phyloP scores from a whole-genome alignment of 2,329 filamentous ascomycete genomes.

The Penicillium hesseltinei region DNA sequence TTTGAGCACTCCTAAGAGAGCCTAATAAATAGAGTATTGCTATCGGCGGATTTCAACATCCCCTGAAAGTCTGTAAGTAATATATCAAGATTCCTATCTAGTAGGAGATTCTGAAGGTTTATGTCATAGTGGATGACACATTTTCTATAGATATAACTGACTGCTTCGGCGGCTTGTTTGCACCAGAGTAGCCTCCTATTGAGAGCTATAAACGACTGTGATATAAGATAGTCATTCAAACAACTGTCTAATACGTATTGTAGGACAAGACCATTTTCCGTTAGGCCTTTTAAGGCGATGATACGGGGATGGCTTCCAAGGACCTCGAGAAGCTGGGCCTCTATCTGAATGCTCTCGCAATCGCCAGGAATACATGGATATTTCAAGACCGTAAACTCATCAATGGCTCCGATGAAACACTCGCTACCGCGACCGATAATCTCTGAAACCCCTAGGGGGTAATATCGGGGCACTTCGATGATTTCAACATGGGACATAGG shows the following conservation, averaged over 20 bases:
- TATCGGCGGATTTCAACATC: slow-evolving; percentile 14
- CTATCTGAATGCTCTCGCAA: slow-evolving; percentile 7
- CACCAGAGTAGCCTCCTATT: slow-evolving; percentile 15
- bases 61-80: slow-evolving; percentile 16
- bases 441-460: slow-evolving; percentile 11
- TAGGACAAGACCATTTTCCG: slow-evolving; percentile 13
- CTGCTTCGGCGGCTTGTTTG: slow-evolving; percentile 21
- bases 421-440: slow-evolving; percentile 16
- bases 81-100: slow-evolving; percentile 11
- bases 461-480: slow-evolving; percentile 6
- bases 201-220: background rate
- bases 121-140: background rate
- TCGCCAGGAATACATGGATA: slow-evolving; percentile 11
- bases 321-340: slow-evolving; percentile 12
- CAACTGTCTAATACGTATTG: slow-evolving; percentile 10
- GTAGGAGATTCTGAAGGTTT: background rate
- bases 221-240: slow-evolving; percentile 8
- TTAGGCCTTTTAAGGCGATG: slow-evolving; percentile 10
- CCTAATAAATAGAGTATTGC: slow-evolving; percentile 13
- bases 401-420: slow-evolving; percentile 9
- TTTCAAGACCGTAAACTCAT: slow-evolving; percentile 14
- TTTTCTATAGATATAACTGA: slow-evolving; percentile 15
- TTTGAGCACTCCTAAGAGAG: slow-evolving; percentile 12
- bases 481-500: background rate
- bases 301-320: slow-evolving; percentile 15